A percentile compares a stretch with the other conserved stretches of the same genome.
Conservation (phyloP, 768 basidiomycete species). For the Collybia sp. region DNA sequence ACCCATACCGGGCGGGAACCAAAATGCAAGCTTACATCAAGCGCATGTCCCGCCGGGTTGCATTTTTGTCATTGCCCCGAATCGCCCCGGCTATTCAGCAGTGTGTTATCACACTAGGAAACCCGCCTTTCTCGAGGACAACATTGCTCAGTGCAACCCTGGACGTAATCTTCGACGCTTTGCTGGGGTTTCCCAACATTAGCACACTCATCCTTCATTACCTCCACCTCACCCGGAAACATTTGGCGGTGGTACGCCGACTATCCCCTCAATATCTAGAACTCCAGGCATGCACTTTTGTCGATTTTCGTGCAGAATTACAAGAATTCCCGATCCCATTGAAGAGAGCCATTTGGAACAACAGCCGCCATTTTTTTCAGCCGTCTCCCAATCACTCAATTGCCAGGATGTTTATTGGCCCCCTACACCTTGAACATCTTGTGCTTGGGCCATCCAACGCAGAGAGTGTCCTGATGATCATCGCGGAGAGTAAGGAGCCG, state of each 20-base stretch:
- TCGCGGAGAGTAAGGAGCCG: neutral
- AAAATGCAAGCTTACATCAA: neutral
- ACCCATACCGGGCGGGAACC: neutral
- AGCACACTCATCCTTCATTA: neutral
- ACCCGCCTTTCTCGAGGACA: neutral
- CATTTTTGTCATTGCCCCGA: neutral
- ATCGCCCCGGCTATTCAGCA: neutral
- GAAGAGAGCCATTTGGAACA: neutral
- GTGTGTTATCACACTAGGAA: neutral
- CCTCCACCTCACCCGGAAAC: neutral
- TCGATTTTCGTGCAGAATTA: neutral
- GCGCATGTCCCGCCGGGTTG: neutral
- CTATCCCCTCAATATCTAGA: neutral
- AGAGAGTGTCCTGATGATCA: neutral
- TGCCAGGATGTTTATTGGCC: neutral
- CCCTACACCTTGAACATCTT: neutral
- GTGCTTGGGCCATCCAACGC: neutral
- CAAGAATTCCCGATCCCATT: neutral
- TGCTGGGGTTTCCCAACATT: neutral
- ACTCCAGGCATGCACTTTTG: neutral
- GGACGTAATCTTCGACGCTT: neutral
- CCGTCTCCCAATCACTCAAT: neutral
- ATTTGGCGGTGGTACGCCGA: neutral
- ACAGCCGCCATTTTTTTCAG: neutral
- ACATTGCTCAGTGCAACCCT: neutral